Conservation (phyloP, 345 rosid species). For the Eucalyptus regnans region DNA sequence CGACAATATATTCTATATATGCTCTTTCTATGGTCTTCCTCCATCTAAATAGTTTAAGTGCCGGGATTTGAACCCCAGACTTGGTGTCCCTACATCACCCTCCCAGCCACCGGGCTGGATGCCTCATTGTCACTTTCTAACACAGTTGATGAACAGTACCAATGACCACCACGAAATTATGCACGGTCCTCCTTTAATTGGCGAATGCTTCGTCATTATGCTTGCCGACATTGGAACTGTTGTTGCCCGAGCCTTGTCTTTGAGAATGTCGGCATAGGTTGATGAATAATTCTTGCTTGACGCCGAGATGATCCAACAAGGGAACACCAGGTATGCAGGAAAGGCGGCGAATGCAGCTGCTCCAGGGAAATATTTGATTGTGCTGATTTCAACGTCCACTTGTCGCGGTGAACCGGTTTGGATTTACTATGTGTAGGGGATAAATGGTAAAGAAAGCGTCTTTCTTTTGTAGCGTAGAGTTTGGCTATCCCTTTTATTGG, state of each 20-base stretch:
- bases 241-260: not conserved
- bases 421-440: not conserved
- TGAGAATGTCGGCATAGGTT: not conserved
- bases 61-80: rapidly evolving
- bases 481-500: not conserved
- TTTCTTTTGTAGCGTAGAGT: not conserved
- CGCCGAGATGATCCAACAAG: not conserved
- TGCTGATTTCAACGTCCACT: not conserved
- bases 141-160: not conserved
- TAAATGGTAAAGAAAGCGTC: not conserved
- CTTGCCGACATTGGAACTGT: not conserved
- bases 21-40: not conserved
- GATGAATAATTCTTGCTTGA: not conserved
- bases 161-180: not conserved
- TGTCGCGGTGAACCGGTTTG: not conserved
- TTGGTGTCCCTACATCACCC: not conserved
- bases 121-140: not conserved
- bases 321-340: not conserved
- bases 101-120: not conserved
- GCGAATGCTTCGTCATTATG: not conserved
- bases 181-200: not conserved
- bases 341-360: not conserved
- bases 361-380: not conserved
- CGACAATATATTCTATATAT: not conserved
- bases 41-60: not conserved